Percentiles rank a stretch among this genome's conserved stretches.
Conservation (phyloP, 257 asterid genomes). For the Knoxia roxburghii region DNA sequence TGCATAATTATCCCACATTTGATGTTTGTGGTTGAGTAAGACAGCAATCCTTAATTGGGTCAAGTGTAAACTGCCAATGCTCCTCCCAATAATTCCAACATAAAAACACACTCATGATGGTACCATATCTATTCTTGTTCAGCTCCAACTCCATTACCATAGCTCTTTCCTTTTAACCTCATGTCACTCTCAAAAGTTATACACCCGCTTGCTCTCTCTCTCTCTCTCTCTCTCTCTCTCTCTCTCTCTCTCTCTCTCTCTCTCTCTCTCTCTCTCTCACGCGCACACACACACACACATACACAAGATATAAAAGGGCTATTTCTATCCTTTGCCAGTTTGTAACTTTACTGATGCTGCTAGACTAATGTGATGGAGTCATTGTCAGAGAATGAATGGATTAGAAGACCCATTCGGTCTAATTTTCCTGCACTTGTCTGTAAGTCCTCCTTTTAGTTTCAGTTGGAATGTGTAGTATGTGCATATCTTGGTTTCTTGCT, state of each 20-base stretch:
- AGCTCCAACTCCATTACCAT: slow-evolving; percentile 14
- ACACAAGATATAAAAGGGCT: neutral
- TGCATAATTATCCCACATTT: too few relatives aligned
- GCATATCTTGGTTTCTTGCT: slow-evolving; percentile 6
- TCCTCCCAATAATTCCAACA: slow-evolving; percentile 28
- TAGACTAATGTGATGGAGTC: slow-evolving; percentile 39
- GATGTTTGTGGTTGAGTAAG: slow-evolving; percentile 8
- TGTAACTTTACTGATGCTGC: slow-evolving; percentile 33
- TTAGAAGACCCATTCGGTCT: slow-evolving; percentile 48
- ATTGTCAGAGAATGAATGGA: slow-evolving; percentile 85
- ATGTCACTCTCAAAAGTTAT: slow-evolving; percentile 15
- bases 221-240: slow-evolving; percentile 17
- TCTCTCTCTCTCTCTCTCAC: slow-evolving; percentile 14
- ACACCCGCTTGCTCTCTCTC: slow-evolving; percentile 11
- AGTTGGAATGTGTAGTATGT: neutral
- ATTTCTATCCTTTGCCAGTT: slow-evolving; percentile 32
- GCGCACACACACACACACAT: slow-evolving; percentile 13
- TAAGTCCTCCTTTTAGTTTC: slow-evolving; percentile 19
- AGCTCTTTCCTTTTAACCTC: slow-evolving; percentile 23
- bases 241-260: slow-evolving; percentile 11
- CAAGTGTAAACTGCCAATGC: slow-evolving; percentile 9
- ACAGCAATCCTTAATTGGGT: neutral
- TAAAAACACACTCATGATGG: slow-evolving; percentile 15
- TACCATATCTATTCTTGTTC: slow-evolving; percentile 11
- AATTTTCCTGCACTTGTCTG: slow-evolving; percentile 49